Percentiles rank a stretch among this genome's conserved stretches.
phyloP scores from a whole-genome alignment of 345 rosid species.

The Salix exigua region DNA sequence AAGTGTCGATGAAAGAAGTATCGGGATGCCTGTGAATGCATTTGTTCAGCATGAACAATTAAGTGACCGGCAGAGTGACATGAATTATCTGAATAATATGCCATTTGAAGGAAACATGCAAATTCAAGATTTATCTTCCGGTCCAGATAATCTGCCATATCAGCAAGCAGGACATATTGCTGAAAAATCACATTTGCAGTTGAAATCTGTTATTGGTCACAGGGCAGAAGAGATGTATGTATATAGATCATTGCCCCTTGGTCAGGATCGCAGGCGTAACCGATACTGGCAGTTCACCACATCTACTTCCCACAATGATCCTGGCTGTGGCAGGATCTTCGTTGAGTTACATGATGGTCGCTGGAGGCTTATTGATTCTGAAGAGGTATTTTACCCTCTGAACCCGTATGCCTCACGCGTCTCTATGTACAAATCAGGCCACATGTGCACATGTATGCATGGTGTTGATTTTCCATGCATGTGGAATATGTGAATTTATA shows the following conservation, averaged over 20 bases:
- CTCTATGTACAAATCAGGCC: not conserved
- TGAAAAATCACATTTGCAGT: slow-evolving; percentile 63
- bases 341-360: slow-evolving; percentile 65
- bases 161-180: slow-evolving; percentile 59
- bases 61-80: slow-evolving; percentile 35
- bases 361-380: slow-evolving; percentile 83
- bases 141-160: slow-evolving; percentile 47
- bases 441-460: not conserved
- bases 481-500: not conserved
- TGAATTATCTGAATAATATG: slow-evolving; percentile 24
- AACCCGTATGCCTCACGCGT: not conserved
- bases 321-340: slow-evolving; percentile 82
- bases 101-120: slow-evolving; percentile 47
- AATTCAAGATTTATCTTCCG: slow-evolving; percentile 50
- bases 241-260: slow-evolving; percentile 79
- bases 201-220: slow-evolving; percentile 70
- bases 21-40: slow-evolving; percentile 23
- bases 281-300: slow-evolving; percentile 84
- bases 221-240: slow-evolving; percentile 77
- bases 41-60: slow-evolving; percentile 40
- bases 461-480: slow-evolving; percentile 4
- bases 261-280: slow-evolving; percentile 85
- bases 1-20: slow-evolving; percentile 30
- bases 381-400: slow-evolving; percentile 44
- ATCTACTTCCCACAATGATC: slow-evolving; percentile 67